Conservation (phyloP, 1,139 yeast species). For the Debaryomycetaceae sp. region DNA sequence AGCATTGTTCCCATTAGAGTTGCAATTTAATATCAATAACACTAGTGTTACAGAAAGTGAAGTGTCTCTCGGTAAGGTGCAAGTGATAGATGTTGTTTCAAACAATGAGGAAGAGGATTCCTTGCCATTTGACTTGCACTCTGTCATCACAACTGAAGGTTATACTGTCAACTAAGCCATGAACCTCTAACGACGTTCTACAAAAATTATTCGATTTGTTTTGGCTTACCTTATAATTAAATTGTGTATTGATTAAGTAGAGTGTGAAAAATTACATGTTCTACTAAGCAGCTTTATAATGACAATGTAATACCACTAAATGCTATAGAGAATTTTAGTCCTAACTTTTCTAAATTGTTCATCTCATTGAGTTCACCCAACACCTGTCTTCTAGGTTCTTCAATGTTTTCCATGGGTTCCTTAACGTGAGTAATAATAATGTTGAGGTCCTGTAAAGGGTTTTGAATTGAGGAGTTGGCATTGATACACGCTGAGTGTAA, state of each 20-base stretch:
- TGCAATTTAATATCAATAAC: constrained; percentile 42
- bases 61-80: constrained; percentile 39
- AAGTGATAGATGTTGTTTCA: constrained; percentile 40
- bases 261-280: background rate
- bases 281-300: background rate
- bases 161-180: constrained; percentile 53
- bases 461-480: constrained; percentile 8
- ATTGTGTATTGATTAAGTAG: background rate
- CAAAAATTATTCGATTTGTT: background rate
- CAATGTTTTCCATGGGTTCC: constrained; percentile 31
- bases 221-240: background rate
- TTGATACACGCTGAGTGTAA: constrained; percentile 22
- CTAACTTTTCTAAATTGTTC: constrained; percentile 31
- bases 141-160: constrained; percentile 59
- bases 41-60: constrained; percentile 38
- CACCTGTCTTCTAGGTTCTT: constrained; percentile 57
- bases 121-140: constrained; percentile 70
- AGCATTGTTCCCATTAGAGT: constrained; percentile 82
- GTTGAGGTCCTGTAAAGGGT: constrained; percentile 46
- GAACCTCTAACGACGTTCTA: background rate
- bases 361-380: constrained; percentile 44
- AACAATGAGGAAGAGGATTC: constrained; percentile 42
- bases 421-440: constrained; percentile 73
- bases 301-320: constrained; percentile 45
- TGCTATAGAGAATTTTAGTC: constrained; percentile 48